Percentiles rank a stretch among this genome's conserved stretches.
phyloP scores from a whole-genome alignment of 345 rosid genomes.

The Salix brachista region DNA sequence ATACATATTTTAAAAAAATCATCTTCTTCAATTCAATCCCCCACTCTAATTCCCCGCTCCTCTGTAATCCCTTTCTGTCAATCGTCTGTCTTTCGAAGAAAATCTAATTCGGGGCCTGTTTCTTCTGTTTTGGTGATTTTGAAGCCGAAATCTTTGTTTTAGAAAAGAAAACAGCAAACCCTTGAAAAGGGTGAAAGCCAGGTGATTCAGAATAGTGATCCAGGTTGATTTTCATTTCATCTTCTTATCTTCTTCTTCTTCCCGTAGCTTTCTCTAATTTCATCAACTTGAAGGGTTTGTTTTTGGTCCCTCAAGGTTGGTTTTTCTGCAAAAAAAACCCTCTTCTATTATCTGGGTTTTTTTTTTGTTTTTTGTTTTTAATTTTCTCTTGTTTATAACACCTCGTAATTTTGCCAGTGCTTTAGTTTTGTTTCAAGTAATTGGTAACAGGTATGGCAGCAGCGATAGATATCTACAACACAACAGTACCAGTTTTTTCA shows the following conservation, averaged over 20 bases:
- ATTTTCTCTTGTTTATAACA: accelerated
- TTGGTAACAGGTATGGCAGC: conserved; percentile 37
- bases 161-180: conserved; percentile 32
- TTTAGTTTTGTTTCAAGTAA: background rate
- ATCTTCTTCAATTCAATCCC: background rate
- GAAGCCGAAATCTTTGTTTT: background rate
- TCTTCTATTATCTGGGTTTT: conserved; percentile 3
- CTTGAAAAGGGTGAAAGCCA: conserved; percentile 54
- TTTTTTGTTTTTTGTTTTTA: too few species aligned
- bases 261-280: conserved; percentile 13
- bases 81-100: conserved; percentile 63
- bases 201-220: conserved; percentile 85
- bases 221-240: conserved; percentile 20
- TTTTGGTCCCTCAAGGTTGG: conserved; percentile 54
- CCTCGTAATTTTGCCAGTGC: background rate
- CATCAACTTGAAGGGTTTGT: conserved; percentile 54
- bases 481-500: conserved; percentile 32
- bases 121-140: conserved; percentile 14
- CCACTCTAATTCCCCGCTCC: conserved; percentile 46
- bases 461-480: conserved; percentile 54
- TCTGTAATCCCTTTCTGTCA: conserved; percentile 73
- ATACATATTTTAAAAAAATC: background rate
- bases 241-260: background rate
- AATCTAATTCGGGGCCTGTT: conserved; percentile 44
- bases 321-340: conserved; percentile 3